Evolutionary conservation across 768 basidiomycete genomes (phyloP).

Genomic region (Boletus rex-veris): DNA sequence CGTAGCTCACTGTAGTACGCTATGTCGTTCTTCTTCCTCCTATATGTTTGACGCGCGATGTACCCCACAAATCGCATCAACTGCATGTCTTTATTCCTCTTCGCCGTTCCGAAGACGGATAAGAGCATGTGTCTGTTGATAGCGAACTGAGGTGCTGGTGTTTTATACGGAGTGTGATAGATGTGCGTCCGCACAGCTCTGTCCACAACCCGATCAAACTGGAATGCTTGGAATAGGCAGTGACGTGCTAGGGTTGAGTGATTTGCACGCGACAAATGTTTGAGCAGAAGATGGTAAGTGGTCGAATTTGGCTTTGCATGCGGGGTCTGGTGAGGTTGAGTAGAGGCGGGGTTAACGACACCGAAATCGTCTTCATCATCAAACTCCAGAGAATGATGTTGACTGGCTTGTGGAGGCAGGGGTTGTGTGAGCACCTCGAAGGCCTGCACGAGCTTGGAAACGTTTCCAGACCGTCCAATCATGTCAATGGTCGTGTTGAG

Average conservation of each 20-base stretch:
- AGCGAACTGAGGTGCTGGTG: conserved; percentile 50
- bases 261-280: conserved; percentile 47
- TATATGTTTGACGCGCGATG: conserved; percentile 44
- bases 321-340: conserved; percentile 34
- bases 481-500: conserved; percentile 74
- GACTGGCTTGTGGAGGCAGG: conserved; percentile 48
- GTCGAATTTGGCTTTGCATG: conserved; percentile 61
- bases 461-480: conserved; percentile 55
- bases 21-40: conserved; percentile 48
- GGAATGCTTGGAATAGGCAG: conserved; percentile 55
- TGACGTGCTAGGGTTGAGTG: conserved; percentile 60
- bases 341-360: conserved; percentile 36
- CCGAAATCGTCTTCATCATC: conserved; percentile 64
- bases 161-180: conserved; percentile 26
- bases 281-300: conserved; percentile 60
- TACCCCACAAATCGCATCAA: conserved; percentile 58
- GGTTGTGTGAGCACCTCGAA: conserved; percentile 80
- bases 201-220: conserved; percentile 38
- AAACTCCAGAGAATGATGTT: conserved; percentile 49
- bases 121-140: conserved; percentile 56
- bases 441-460: conserved; percentile 66
- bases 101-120: conserved; percentile 55
- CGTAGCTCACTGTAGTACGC: conserved; percentile 38
- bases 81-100: conserved; percentile 53
- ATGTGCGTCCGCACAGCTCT: conserved; percentile 34